phyloP scores from a whole-genome alignment of 257 asterid genomes.

The Solanum piurae region DNA sequence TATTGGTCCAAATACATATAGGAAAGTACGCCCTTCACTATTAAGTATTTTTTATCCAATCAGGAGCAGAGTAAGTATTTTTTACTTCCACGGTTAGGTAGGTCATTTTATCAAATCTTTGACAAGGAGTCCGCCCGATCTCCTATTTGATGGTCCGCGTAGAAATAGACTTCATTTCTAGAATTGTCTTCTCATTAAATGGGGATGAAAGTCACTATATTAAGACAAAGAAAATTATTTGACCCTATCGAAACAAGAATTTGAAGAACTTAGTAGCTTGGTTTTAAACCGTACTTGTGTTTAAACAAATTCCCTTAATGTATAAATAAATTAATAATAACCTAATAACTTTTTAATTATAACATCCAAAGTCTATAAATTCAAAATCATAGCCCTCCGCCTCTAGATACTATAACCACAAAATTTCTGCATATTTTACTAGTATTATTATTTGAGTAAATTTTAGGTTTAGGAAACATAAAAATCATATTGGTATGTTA shows the following conservation, averaged over 20 bases:
- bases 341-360: background rate
- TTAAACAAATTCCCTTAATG: no score
- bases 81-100: no score
- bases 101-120: background rate
- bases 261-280: background rate
- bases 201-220: no score
- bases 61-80: background rate
- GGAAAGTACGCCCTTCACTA: background rate
- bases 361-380: no score
- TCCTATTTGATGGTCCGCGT: background rate
- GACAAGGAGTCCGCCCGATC: background rate
- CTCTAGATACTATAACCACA: background rate
- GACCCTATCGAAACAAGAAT: no score
- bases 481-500: no score
- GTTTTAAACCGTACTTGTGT: no score
- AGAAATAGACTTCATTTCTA: background rate
- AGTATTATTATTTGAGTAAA: no score
- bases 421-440: background rate
- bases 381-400: background rate
- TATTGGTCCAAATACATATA: background rate
- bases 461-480: no score
- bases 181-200: background rate
- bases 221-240: no score
- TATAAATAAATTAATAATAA: no score
- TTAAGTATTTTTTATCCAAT: background rate